Percentiles rank a stretch among this genome's conserved stretches.
Evolutionary conservation across 768 basidiomycete genomes (phyloP).

Genomic region (Tephrocybe sp.): DNA sequence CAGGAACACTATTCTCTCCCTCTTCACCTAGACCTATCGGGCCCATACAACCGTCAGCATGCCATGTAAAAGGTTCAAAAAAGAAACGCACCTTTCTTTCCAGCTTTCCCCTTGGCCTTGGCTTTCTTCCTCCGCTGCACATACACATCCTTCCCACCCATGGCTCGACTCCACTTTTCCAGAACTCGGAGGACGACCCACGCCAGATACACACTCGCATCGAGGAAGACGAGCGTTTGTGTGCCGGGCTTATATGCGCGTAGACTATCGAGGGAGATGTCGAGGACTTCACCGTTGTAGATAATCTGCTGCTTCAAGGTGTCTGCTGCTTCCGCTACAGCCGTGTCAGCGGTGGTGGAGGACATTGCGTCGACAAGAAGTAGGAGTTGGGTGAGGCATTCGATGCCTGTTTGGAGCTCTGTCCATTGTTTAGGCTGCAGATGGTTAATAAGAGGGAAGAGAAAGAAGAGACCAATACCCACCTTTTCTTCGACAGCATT

Average conservation of each 20-base stretch:
- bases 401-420: slow-evolving; percentile 90
- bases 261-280: slow-evolving; percentile 79
- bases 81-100: slow-evolving; percentile 33
- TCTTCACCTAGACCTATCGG: slow-evolving; percentile 38
- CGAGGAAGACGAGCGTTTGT: slow-evolving; percentile 77
- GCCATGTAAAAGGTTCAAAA: neutral
- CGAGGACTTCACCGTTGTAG: slow-evolving; percentile 93
- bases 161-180: slow-evolving; percentile 80
- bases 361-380: slow-evolving; percentile 87
- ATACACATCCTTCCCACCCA: slow-evolving; percentile 63
- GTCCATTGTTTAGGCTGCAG: slow-evolving; percentile 88
- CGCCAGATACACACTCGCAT: slow-evolving; percentile 79
- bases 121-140: slow-evolving; percentile 61
- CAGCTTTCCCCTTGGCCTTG: slow-evolving; percentile 48
- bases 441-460: neutral
- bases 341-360: slow-evolving; percentile 42
- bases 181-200: slow-evolving; percentile 87
- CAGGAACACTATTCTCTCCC: slow-evolving; percentile 64
- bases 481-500: slow-evolving; percentile 92
- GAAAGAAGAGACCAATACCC: slow-evolving; percentile 4
- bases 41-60: neutral
- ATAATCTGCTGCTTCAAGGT: slow-evolving; percentile 87
- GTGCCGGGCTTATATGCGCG: slow-evolving; percentile 78
- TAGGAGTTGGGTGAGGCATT: slow-evolving; percentile 90
- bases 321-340: slow-evolving; percentile 70